Evolutionary conservation across 1,284 basidiomycete species (phyloP).

Genomic region (Marasmius tenuissimus): DNA sequence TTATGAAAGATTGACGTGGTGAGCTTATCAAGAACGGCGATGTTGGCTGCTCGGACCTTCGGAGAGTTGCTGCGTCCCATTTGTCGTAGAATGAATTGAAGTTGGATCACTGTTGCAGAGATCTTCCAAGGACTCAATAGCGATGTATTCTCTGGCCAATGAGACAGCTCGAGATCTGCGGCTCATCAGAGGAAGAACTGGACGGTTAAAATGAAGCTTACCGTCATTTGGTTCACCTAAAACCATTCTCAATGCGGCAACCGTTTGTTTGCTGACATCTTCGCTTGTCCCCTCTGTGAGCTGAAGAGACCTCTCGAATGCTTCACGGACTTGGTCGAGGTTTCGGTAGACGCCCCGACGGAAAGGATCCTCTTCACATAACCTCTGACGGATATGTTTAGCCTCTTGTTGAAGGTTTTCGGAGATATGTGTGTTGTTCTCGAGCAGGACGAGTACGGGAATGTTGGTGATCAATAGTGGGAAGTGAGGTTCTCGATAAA

Average conservation of each 20-base stretch:
- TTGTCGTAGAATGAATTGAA: conserved; percentile 72
- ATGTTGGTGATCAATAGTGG: conserved; percentile 58
- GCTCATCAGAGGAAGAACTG: not conserved
- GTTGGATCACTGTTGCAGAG: conserved; percentile 73
- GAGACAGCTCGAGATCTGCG: conserved; percentile 51
- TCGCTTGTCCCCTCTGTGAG: conserved; percentile 47
- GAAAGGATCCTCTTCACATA: conserved; percentile 64
- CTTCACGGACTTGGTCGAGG: conserved; percentile 62
- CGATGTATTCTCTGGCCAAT: conserved; percentile 61
- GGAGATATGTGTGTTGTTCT: conserved; percentile 56
- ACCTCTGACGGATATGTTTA: conserved; percentile 48
- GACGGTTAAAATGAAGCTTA: conserved; percentile 16
- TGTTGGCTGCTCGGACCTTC: conserved; percentile 51
- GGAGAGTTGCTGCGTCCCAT: conserved; percentile 63
- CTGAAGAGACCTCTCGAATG: conserved; percentile 63
- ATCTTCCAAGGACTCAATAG: conserved; percentile 80
- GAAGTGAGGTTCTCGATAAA: conserved; percentile 67
- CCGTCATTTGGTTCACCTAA: conserved; percentile 54
- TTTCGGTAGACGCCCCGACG: conserved; percentile 72
- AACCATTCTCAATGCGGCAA: conserved; percentile 62
- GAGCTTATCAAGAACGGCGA: conserved; percentile 59
- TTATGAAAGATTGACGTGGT: conserved; percentile 67
- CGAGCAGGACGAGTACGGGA: conserved; percentile 66
- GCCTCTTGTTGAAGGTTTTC: conserved; percentile 47
- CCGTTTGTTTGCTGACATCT: conserved; percentile 59